Percentiles rank a stretch among this genome's conserved stretches.
phyloP scores from a whole-genome alignment of 2,329 filamentous ascomycete genomes.

The Botrytis fragariae region DNA sequence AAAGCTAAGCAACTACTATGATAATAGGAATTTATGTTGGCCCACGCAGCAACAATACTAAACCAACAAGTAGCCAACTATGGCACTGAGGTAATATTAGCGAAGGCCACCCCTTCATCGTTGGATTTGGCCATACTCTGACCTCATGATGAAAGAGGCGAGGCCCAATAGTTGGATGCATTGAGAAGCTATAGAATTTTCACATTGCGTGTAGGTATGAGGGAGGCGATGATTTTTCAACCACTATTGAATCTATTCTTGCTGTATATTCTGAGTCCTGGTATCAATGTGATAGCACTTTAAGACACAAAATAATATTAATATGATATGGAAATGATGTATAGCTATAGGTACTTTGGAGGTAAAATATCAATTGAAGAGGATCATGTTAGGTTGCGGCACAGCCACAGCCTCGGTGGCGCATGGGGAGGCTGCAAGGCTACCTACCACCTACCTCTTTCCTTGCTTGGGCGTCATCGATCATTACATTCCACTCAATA shows the following conservation, averaged over 20 bases:
- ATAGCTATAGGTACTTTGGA: background rate
- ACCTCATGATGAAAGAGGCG: background rate
- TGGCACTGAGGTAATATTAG: background rate
- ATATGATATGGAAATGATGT: background rate
- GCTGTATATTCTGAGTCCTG: background rate
- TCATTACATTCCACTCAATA: background rate
- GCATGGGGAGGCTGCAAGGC: slow-evolving; percentile 7
- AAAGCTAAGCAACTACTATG: background rate
- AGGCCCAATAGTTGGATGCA: background rate
- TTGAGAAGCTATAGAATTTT: background rate
- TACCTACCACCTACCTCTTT: background rate
- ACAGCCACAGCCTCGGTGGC: background rate
- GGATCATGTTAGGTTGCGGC: background rate
- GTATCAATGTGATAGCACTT: background rate
- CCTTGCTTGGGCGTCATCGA: background rate
- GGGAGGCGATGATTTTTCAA: background rate
- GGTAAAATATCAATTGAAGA: background rate
- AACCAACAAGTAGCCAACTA: background rate
- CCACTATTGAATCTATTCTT: background rate
- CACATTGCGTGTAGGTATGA: too few relatives aligned
- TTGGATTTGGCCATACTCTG: background rate
- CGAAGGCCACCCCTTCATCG: background rate
- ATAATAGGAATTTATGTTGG: background rate
- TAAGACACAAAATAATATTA: background rate
- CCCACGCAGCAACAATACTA: background rate